These are phyloP conservation scores for Cupressus sempervirens DNA, from an alignment of 75 land plant species.

Conservation along the genomic window DNA sequence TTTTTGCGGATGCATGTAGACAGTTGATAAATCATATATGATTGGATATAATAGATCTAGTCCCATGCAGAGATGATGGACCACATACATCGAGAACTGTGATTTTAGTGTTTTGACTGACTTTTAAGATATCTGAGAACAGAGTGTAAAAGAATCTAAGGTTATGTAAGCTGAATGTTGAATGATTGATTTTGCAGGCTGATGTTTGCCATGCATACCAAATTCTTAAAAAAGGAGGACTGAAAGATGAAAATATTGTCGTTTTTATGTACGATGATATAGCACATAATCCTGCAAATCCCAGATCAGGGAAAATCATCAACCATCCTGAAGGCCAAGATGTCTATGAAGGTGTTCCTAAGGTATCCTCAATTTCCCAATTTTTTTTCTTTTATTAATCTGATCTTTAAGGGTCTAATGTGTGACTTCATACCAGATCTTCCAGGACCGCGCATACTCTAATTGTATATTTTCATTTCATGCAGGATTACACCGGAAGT, in stretches of 20 bases:
- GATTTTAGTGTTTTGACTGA: not conserved
- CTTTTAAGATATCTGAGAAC: not conserved
- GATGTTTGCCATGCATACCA: slow-evolving; percentile 95
- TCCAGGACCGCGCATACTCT: not conserved
- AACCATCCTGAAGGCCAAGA: slow-evolving; percentile 69
- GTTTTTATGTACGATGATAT: slow-evolving; percentile 95
- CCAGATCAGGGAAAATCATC: slow-evolving; percentile 70
- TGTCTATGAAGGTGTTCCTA: slow-evolving; percentile 83
- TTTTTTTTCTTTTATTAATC: not conserved
- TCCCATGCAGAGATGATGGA: not conserved
- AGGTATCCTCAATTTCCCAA: slow-evolving; percentile 31
- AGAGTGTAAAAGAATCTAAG: not conserved
- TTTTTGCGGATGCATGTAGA: not conserved
- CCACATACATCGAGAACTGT: not conserved
- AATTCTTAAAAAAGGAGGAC: slow-evolving; percentile 66
- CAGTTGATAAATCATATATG: not conserved
- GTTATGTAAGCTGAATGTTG: not conserved
- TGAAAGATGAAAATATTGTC: slow-evolving; percentile 87
- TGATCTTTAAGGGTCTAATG: not conserved
- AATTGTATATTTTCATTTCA: not conserved
- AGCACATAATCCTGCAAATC: slow-evolving; percentile 61
- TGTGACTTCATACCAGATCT: not conserved
- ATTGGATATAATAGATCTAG: not conserved
- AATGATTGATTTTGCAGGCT: slow-evolving; percentile 38
- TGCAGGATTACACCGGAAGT: slow-evolving; percentile 40